A percentile compares a stretch with the other conserved stretches of the same genome.
Evolutionary conservation across 2,329 filamentous ascomycete genomes (phyloP).

Genomic region (Colletotrichum australisinense): DNA sequence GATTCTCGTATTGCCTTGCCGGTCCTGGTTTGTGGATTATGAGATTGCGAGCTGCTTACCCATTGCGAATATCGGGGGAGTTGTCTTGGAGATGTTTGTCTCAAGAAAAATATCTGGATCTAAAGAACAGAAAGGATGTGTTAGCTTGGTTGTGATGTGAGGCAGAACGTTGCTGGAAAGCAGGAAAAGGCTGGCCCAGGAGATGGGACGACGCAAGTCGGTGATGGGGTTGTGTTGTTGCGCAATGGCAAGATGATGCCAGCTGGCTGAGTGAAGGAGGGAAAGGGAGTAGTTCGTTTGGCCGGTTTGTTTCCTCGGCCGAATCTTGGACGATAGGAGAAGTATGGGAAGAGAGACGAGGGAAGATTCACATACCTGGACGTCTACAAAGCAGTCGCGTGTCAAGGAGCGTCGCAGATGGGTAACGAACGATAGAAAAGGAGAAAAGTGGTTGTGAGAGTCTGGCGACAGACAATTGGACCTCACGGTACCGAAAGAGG

Average conservation of each 20-base stretch:
- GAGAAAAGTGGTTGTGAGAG: conserved; percentile 28
- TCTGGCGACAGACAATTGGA: conserved; percentile 21
- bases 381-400: conserved; percentile 46
- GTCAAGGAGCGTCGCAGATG: conserved; percentile 46
- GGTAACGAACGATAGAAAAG: conserved; percentile 39
- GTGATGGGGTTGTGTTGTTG: conserved; percentile 9
- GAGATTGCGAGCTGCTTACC: conserved; percentile 54
- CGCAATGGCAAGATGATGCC: conserved; percentile 9
- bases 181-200: conserved; percentile 11
- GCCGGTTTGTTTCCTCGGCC: not conserved
- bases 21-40: conserved; percentile 34
- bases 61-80: conserved; percentile 52
- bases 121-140: conserved; percentile 36
- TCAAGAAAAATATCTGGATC: conserved; percentile 39
- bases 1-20: conserved; percentile 34
- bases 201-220: conserved; percentile 13
- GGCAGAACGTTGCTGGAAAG: not conserved
- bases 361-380: conserved; percentile 40
- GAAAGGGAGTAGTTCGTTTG: not conserved
- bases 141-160: conserved; percentile 39
- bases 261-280: not conserved
- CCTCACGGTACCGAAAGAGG: conserved; percentile 23
- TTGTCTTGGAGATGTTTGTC: conserved; percentile 40
- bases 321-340: not conserved
- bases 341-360: not conserved